phyloP scores from a whole-genome alignment of 192 early-diverging fungal genomes.

The Pilaira anomala region DNA sequence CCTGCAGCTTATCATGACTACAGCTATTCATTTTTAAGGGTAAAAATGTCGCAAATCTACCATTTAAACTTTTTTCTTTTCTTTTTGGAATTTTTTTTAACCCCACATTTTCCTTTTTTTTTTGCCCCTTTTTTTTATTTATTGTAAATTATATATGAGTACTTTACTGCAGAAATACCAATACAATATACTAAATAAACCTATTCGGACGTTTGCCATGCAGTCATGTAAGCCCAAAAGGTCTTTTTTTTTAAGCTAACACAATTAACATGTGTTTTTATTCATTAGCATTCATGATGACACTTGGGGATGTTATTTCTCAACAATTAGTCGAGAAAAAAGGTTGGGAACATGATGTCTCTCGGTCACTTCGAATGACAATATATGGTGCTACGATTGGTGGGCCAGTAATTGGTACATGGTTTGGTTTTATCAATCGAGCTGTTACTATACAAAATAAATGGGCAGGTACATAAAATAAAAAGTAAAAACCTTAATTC shows the following conservation, averaged over 20 bases:
- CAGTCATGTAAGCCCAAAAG: conserved; percentile 19
- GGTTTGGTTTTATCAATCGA: conserved; percentile 17
- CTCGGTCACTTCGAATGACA: conserved; percentile 12
- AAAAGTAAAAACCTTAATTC: background rate
- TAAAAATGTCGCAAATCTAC: too few species aligned
- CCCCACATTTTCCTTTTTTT: too few species aligned
- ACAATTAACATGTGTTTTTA: too few species aligned
- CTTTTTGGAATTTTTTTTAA: too few species aligned
- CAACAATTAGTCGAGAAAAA: conserved; percentile 23
- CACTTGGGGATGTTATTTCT: conserved; percentile 18
- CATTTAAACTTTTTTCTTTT: too few species aligned
- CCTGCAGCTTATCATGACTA: too few species aligned
- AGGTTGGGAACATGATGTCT: conserved; percentile 20
- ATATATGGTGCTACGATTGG: conserved; percentile 20
- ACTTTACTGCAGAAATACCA: conserved; percentile 21
- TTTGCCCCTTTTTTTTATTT: too few species aligned
- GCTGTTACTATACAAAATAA: conserved; percentile 12
- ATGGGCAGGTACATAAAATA: background rate
- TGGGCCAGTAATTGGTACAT: conserved; percentile 19
- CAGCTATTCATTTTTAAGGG: too few species aligned
- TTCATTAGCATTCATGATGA: conserved; percentile 14
- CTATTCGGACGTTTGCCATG: conserved; percentile 21
- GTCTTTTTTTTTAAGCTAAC: background rate
- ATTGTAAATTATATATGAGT: background rate
- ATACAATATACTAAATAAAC: conserved; percentile 5